phyloP scores from a whole-genome alignment of 2,329 filamentous ascomycete species.

The Alternaria brassicae region DNA sequence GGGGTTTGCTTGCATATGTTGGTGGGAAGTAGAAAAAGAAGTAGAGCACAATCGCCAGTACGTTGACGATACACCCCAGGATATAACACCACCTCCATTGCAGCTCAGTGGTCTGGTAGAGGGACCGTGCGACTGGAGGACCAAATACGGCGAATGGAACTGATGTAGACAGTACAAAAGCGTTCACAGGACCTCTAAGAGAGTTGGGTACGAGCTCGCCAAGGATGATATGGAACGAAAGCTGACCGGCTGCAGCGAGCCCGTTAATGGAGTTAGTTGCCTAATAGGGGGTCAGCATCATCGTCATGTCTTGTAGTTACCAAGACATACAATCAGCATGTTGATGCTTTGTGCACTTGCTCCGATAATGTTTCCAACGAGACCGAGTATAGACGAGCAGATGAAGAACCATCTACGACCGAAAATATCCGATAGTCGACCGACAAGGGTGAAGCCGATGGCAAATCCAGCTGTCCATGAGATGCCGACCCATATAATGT shows the following conservation, averaged over 20 bases:
- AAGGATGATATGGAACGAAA: constrained; percentile 50
- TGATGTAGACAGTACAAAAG: constrained; percentile 40
- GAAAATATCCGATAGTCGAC: constrained; percentile 50
- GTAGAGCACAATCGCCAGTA: constrained; percentile 35
- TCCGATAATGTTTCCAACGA: constrained; percentile 49
- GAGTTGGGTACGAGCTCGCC: constrained; percentile 50
- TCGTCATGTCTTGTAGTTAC: not conserved
- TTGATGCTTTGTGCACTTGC: constrained; percentile 45
- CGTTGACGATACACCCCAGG: constrained; percentile 40
- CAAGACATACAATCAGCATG: constrained; percentile 35
- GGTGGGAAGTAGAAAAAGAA: constrained; percentile 50
- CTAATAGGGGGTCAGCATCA: constrained; percentile 15
- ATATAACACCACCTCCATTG: constrained; percentile 47
- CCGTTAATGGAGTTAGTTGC: constrained; percentile 47
- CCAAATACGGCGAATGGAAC: constrained; percentile 44
- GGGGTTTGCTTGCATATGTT: constrained; percentile 35
- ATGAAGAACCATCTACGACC: constrained; percentile 49
- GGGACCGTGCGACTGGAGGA: constrained; percentile 38
- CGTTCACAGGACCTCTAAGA: constrained; percentile 44
- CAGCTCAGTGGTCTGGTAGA: constrained; percentile 40
- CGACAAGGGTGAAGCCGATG: constrained; percentile 49
- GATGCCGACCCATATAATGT: constrained; percentile 50
- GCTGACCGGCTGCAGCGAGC: constrained; percentile 49
- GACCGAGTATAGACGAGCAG: constrained; percentile 39
- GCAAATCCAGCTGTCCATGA: constrained; percentile 46